Evolutionary conservation across 2,329 filamentous ascomycete genomes (phyloP), one percentile per base, ranked within the genome.

Genomic region (Epichloe aotearoae): DNA sequence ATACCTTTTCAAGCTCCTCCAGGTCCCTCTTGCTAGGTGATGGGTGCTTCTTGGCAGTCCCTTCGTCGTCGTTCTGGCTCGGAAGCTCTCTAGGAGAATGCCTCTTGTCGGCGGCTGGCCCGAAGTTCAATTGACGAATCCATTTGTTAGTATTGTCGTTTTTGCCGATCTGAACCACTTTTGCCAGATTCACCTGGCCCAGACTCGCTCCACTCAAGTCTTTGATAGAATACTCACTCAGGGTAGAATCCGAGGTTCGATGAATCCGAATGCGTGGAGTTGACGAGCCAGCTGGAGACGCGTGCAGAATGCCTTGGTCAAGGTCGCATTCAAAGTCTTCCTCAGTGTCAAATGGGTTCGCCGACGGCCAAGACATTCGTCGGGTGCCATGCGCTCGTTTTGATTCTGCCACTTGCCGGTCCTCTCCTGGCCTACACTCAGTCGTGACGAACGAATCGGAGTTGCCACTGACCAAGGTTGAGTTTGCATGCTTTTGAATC

Each of bases 11-110:
- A 23, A 72, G 58, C n/a, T 64, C 58, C 46, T 70, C 64, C 20
- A 73, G 57, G 10, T 64, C 65, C 33, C 62, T 59, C 52, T 72
- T 72, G 59, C 66, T 71, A 2, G 71, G 70, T 2, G 70, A 73
- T 5, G 70, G 71, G 39, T 73, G 70, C 51, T 73, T 73, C 61
- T 73, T 73, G 15, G 61, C 57, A 40, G 54, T 54, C 43, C 59
- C 56, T 40, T 7, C 30, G 12, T 50, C 48, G 37, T 19, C 41
- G 47, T 7, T 34, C 38, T 12, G 50, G 14, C 11, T 56, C 19
- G 38, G 42, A n/a, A 33, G 11, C 10, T 19, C 17, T n/a, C 23
- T 10, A 2, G 41, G 14, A 6, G 33, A 47, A 17, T 15, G 40
- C 20, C 45, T 36, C 39, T 53, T 12, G 48, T 19, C 14, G 11